Percentiles rank a stretch among this genome's conserved stretches.
phyloP scores from a whole-genome alignment of 2,329 filamentous ascomycete species.

The Niveomyces coronatus region DNA sequence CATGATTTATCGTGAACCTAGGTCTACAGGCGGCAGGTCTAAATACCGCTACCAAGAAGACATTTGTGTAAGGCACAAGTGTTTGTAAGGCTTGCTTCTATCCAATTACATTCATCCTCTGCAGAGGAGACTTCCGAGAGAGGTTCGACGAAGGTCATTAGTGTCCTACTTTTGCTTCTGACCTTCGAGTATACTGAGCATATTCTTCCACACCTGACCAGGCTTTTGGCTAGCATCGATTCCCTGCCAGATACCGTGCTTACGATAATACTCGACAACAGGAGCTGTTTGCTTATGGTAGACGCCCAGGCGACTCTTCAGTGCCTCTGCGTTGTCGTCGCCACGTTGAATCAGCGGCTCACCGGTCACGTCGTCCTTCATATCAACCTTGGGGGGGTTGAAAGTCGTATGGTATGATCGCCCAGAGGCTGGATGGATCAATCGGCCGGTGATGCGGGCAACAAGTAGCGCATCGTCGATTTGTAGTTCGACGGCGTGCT shows the following conservation, averaged over 20 bases:
- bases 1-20: constrained; percentile 9
- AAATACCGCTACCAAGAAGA: constrained; percentile 1
- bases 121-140: background rate
- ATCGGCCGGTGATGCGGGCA: constrained; percentile 88
- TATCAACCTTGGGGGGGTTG: constrained; percentile 88
- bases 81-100: constrained; percentile 2
- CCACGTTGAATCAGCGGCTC: constrained; percentile 93
- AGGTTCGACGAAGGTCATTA: background rate
- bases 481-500: constrained; percentile 92
- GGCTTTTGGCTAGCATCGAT: constrained; percentile 96
- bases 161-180: constrained; percentile 26
- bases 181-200: constrained; percentile 73
- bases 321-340: constrained; percentile 91
- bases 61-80: background rate
- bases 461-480: constrained; percentile 93
- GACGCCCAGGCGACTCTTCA: constrained; percentile 87
- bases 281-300: constrained; percentile 92
- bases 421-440: constrained; percentile 91
- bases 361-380: constrained; percentile 95
- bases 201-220: constrained; percentile 86
- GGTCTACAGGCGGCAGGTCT: constrained; percentile 7
- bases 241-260: constrained; percentile 91
- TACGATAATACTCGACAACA: constrained; percentile 93
- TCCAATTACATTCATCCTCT: constrained; percentile 7
- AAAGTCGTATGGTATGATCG: constrained; percentile 98